Percentiles rank a stretch among this genome's conserved stretches.
These are phyloP conservation scores for Zymoseptoria ardabiliae DNA, from an alignment of 2,329 filamentous ascomycete genomes.

Conservation along the genomic window DNA sequence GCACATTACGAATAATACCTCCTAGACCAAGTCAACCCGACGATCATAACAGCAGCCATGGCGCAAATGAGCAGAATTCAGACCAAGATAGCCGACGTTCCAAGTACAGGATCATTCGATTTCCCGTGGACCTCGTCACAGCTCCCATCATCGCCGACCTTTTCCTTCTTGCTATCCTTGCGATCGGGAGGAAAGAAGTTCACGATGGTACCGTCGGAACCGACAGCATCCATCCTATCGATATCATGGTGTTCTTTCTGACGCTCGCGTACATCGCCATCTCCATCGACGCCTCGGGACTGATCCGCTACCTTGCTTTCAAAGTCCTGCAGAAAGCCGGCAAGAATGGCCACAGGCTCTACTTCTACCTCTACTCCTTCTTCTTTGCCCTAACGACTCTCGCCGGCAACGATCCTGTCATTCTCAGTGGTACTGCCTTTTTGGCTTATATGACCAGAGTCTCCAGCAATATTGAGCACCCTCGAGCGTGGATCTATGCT, in stretches of 20 bases:
- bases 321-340: slow-evolving; percentile 62
- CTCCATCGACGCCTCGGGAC: slow-evolving; percentile 66
- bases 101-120: slow-evolving; percentile 30
- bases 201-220: slow-evolving; percentile 61
- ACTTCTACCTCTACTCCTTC: slow-evolving; percentile 66
- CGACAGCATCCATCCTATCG: slow-evolving; percentile 59
- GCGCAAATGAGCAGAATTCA: slow-evolving; percentile 27
- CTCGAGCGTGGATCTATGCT: slow-evolving; percentile 64
- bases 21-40: slow-evolving; percentile 27
- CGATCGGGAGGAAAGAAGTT: slow-evolving; percentile 61
- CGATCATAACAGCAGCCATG: slow-evolving; percentile 16
- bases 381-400: slow-evolving; percentile 62
- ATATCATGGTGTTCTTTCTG: slow-evolving; percentile 70
- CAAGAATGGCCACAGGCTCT: slow-evolving; percentile 58
- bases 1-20: slow-evolving; percentile 47
- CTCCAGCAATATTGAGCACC: slow-evolving; percentile 63
- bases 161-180: slow-evolving; percentile 61
- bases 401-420: slow-evolving; percentile 69
- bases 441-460: slow-evolving; percentile 71
- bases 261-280: slow-evolving; percentile 67
- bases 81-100: not conserved
- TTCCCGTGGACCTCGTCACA: slow-evolving; percentile 65
- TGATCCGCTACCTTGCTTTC: slow-evolving; percentile 64
- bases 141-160: slow-evolving; percentile 64
- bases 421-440: slow-evolving; percentile 66